Evolutionary conservation across 2,329 filamentous ascomycete species (phyloP), one percentile per base, ranked within the genome.

Genomic region (Alternaria angustiovoidea): DNA sequence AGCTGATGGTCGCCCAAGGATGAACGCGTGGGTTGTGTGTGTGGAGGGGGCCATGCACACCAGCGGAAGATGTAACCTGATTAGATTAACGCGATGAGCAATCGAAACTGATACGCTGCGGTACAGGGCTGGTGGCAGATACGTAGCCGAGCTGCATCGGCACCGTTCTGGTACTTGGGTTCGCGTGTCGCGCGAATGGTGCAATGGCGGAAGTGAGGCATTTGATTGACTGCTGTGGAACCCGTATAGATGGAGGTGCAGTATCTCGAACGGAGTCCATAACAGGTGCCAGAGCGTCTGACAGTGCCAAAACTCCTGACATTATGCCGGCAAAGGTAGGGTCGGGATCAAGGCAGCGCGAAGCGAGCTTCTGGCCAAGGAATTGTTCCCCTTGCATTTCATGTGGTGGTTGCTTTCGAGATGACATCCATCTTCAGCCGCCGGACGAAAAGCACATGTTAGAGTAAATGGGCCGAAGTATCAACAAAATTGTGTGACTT

Each of bases 21-120:
- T 36, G 58, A 42, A 52, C 47, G 47, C 54, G 58, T 52, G 58
- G 57, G 51, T 42, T 42, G 39, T 36, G 39, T 20, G 63, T 53
- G 30, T 41, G 26, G 57, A 63, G 63, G 62, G 68, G 64, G 43
- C 36, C 43, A 64, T 69, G 66, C 65, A 71, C 43, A 67, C 63
- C 32, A 64, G 67, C 66, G 67, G 69, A 69, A 72, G 64, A 69
- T 71, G 72, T 72, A 75, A 73, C 72, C 68, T 63, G 59, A 66
- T 67, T 69, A 70, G 69, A 71, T 68, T 67, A 70, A 68, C 61
- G 58, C 54, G 63, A 70, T 70, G 63, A 69, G 62, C 65, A 71
- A 63, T 56, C 26, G 51, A 65, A 61, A 65, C 44, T 68, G 62
- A 70, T 70, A 69, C 59, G 66, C 61, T 62, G 61, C 57, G 64